Base-by-base conservation (phyloP, 129 eudicot species). In the Arctium lappa region DNA sequence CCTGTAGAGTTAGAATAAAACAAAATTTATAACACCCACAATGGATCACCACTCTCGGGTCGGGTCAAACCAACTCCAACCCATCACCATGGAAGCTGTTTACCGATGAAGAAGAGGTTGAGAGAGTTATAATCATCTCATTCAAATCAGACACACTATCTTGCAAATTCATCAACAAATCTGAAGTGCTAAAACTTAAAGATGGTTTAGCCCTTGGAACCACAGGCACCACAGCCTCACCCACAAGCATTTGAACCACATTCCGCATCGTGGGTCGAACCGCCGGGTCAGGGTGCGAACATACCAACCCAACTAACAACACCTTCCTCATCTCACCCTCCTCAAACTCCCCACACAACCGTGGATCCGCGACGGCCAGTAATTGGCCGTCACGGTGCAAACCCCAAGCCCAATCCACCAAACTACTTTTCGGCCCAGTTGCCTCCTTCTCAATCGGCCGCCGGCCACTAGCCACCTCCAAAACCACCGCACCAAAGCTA, bases 381-480 rank as follows among this genome's bases (percentile, higher is more conserved):
- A 94, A 36, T 82, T 88, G 86, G 73, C 89, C 87, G 70, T 94
- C 96, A 3, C 89, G 79, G 63, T 94, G 97, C 80, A 94, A 88
- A 16, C 93, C 79, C 98, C 98, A 94, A 8, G 92, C 98, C 98
- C 98, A 94, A 70, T 92, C 98, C 36, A 94, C 98, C 88, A 94
- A 83, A 81, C 90, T 90, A 42, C 89, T 86, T 33, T 73, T 81
- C 37, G 22, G 82, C 2, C 90, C 91, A 30, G 75, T 84, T 0
- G 38, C 69, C 27, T 92, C 98, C 56, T 74, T 92, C 72, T 89
- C 96, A 4, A 94, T 94, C 2, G 98, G 97, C 77, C 98, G 84
- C 85, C 98, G 87, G 15, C 98, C 98, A 27, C 94, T 89, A 16
- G 91, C 96, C 87, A 94, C 97, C 86, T 94, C 98, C 16, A 94